These are phyloP conservation scores for Neoascochyta sp. DNA, from an alignment of 2,329 filamentous ascomycete species.

Conservation along the genomic window DNA sequence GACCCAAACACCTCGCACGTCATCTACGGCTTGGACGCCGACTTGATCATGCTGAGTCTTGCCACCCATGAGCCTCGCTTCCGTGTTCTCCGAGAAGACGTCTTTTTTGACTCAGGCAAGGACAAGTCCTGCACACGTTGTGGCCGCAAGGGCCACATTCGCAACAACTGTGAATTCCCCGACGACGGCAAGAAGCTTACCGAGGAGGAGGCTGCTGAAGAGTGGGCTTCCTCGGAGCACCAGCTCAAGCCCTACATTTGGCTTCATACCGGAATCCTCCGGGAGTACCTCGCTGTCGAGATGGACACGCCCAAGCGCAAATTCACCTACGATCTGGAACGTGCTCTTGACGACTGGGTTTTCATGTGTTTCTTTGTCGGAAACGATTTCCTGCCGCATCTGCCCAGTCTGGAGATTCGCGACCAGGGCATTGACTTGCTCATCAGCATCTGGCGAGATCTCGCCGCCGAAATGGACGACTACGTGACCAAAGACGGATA, in stretches of 20 bases:
- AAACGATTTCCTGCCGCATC: constrained; percentile 95
- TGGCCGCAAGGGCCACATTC: constrained; percentile 87
- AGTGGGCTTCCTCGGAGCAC: constrained; percentile 28
- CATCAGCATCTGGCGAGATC: constrained; percentile 95
- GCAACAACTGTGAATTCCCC: constrained; percentile 64
- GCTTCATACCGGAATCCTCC: constrained; percentile 86
- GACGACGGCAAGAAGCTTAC: constrained; percentile 62
- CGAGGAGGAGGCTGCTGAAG: constrained; percentile 67
- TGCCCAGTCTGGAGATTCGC: constrained; percentile 94
- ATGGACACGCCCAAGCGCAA: constrained; percentile 76
- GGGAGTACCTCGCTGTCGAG: constrained; percentile 90
- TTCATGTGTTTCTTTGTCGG: constrained; percentile 99
- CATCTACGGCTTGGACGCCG: constrained; percentile 95
- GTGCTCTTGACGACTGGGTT: constrained; percentile 95
- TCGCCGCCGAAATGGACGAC: constrained; percentile 84
- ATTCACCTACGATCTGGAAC: constrained; percentile 89
- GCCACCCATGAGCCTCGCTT: constrained; percentile 98
- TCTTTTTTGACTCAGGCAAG: constrained; percentile 87
- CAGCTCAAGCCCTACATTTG: constrained; percentile 92
- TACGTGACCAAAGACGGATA: constrained; percentile 95
- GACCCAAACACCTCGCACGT: constrained; percentile 97
- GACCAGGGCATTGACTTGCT: constrained; percentile 96
- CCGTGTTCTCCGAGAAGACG: constrained; percentile 91
- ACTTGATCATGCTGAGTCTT: constrained; percentile 97
- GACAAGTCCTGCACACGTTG: constrained; percentile 83